Percentiles rank a stretch among this genome's conserved stretches.
Evolutionary conservation across 179 eudicot genomes (phyloP).

Genomic region (Beta lomatogona): DNA sequence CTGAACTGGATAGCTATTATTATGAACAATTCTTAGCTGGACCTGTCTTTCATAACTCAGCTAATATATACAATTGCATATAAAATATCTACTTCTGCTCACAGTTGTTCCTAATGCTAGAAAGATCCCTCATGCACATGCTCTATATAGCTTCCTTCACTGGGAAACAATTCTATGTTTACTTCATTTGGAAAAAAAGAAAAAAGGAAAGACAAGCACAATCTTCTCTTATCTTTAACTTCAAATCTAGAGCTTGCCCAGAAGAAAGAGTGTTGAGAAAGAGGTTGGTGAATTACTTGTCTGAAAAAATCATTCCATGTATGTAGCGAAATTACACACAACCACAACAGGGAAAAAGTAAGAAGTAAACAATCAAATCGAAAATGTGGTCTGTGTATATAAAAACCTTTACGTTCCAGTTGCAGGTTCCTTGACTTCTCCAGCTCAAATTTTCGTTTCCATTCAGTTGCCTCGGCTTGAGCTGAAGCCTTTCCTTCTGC

Average conservation of each 20-base stretch:
- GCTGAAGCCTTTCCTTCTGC: slow-evolving; percentile 98
- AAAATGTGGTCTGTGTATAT: neutral
- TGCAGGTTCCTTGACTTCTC: slow-evolving; percentile 70
- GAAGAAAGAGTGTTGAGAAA: neutral
- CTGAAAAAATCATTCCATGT: neutral
- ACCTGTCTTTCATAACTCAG: neutral
- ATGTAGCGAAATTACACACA: neutral
- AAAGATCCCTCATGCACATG: neutral
- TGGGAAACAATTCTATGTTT: neutral
- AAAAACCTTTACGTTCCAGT: slow-evolving; percentile 72
- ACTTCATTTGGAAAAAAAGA: neutral
- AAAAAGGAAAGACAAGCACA: neutral
- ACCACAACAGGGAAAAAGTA: neutral
- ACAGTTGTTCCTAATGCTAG: neutral
- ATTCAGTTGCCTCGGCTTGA: slow-evolving; percentile 94
- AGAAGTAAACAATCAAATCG: neutral
- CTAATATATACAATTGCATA: neutral
- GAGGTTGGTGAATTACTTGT: neutral
- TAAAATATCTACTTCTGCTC: neutral
- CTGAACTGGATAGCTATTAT: neutral
- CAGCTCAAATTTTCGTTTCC: slow-evolving; percentile 98
- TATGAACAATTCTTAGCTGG: neutral
- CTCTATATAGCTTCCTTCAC: neutral
- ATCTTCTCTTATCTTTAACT: neutral
- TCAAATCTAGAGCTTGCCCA: neutral